Evolutionary conservation across 768 basidiomycete genomes (phyloP), one percentile per base, ranked within the genome.

Genomic region (Termitomyces sp.): DNA sequence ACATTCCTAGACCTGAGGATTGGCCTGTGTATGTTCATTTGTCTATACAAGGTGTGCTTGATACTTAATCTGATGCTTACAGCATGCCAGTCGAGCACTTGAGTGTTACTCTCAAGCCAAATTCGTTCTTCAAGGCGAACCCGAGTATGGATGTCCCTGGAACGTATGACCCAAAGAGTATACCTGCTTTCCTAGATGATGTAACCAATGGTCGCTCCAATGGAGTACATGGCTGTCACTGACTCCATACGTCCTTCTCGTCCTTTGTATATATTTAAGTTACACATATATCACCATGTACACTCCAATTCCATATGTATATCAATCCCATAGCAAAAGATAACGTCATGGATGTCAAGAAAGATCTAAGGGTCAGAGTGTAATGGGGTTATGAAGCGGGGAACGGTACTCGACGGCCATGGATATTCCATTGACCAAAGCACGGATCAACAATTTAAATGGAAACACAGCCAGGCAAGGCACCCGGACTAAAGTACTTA

Each of bases 81-180:
- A 91, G 89, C 31, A 94, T 93, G 92, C 92, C 92, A 9, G 87
- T 84, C 27, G 91, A 94, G 65, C 79, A 85, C 61, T 37, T 94
- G 27, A 82, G 71, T 56, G 66, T 95, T 47, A 73, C 83, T 13
- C 84, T 97, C 74, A 91, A 90, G 65, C 94, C 94, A 14, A 78
- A 77, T 42, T 84, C 84, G 51, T 97, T 97, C 83, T 98, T 97
- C 76, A 79, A 77, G 63, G 75, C 75, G 63, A 96, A 95, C 71
- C 94, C 94, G 3, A 85, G 88, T 61, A 85, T 96, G 81, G 94
- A 97, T 65, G 91, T 96, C 13, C 92, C 92, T 8, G 85, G 85
- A 12, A 79, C 74, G 37, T 79, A 77, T 42, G 92, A 94, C 69
- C 59, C 69, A 2, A 72, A 80, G 57, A 92, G 90, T 61, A 76